A percentile compares a stretch with the other conserved stretches of the same genome.
Evolutionary conservation across 306 rosid species (phyloP).

Genomic region (Gleditsia sinensis): DNA sequence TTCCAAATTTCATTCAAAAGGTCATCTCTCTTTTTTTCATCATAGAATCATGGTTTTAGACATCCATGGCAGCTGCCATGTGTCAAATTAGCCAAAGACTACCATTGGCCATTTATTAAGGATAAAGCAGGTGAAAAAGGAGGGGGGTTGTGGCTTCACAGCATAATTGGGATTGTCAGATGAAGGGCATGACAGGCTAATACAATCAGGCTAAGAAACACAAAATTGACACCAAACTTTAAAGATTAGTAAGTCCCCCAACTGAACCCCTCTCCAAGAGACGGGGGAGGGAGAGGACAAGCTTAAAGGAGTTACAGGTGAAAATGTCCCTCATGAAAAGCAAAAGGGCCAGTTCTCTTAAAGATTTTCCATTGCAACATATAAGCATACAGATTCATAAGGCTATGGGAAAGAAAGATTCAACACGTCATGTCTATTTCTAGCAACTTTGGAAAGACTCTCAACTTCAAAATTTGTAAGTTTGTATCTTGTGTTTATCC

Average conservation of each 20-base stretch:
- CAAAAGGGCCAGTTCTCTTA: background rate
- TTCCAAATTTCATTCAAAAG: background rate
- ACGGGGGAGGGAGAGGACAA: too few species aligned
- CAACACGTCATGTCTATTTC: background rate
- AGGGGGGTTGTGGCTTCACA: background rate
- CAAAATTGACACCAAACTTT: background rate
- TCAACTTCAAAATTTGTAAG: constrained; percentile 10
- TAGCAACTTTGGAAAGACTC: background rate
- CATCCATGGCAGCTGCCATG: background rate
- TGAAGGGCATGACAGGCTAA: background rate
- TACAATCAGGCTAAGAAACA: background rate
- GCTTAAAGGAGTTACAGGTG: background rate
- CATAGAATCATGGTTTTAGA: constrained; percentile 3
- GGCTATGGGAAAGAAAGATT: background rate
- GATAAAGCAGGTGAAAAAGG: background rate
- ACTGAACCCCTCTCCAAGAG: background rate
- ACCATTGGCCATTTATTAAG: background rate
- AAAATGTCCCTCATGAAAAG: background rate
- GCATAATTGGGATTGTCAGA: background rate
- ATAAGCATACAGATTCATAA: background rate
- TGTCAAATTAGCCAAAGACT: background rate
- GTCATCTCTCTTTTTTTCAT: background rate
- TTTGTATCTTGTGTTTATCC: background rate
- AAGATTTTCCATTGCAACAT: too few species aligned
- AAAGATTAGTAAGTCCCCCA: background rate